Conservation (phyloP, 2,329 filamentous ascomycete genomes). For the Diaporthe capsici region DNA sequence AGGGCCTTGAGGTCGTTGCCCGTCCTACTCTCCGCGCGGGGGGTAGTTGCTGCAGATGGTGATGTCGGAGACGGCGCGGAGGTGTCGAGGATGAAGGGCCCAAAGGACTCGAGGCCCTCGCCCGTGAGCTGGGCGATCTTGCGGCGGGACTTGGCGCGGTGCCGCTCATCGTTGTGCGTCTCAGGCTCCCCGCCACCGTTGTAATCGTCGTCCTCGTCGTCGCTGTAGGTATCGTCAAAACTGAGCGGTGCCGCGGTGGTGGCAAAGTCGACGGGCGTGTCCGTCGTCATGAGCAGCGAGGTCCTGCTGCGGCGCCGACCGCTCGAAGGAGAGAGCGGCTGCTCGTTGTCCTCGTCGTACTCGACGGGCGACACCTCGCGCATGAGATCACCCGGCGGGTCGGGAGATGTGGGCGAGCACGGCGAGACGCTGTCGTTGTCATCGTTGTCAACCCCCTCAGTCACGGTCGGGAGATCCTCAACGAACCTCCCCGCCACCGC, state of each 20-base stretch:
- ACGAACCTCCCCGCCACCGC: background rate
- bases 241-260: background rate
- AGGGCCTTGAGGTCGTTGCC: background rate
- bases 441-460: background rate
- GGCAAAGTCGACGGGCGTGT: constrained; percentile 1
- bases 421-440: background rate
- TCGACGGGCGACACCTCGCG: background rate
- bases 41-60: rapidly evolving
- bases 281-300: background rate
- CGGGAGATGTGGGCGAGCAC: background rate
- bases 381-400: background rate
- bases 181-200: background rate
- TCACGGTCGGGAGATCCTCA: background rate
- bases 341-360: background rate
- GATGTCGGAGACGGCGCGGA: background rate
- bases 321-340: background rate
- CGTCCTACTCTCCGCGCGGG: background rate
- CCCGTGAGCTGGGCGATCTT: constrained; percentile 10
- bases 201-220: constrained; percentile 14
- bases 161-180: too few species aligned
- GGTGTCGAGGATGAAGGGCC: background rate
- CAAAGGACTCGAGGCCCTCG: background rate
- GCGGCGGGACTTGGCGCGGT: background rate
- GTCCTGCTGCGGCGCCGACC: background rate
- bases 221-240: background rate